Evolutionary conservation across 495 filamentous ascomycete species (phyloP).

Genomic region (Margaritispora aquatica): DNA sequence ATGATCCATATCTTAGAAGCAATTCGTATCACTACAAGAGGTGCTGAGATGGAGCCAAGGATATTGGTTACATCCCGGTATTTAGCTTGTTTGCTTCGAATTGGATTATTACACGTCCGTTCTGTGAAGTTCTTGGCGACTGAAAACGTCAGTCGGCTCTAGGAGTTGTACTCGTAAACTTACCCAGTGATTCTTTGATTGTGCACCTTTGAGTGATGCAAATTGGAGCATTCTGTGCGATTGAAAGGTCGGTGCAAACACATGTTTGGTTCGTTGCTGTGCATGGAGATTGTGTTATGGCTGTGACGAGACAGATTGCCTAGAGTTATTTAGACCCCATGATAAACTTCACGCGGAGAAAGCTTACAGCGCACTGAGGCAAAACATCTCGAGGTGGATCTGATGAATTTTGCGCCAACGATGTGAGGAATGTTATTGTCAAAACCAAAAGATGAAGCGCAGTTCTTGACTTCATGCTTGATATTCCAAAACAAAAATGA

Average conservation of each 20-base stretch:
- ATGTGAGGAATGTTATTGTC: neutral
- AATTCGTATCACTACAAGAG: conserved; percentile 13
- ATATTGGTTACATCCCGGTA: conserved; percentile 8
- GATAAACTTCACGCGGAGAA: neutral
- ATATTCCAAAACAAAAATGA: too few relatives aligned
- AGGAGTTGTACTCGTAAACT: too few relatives aligned
- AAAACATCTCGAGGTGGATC: neutral
- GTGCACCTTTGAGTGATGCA: conserved; percentile 27
- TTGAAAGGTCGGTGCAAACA: conserved; percentile 24
- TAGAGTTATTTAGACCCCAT: neutral
- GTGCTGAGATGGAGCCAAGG: conserved; percentile 4
- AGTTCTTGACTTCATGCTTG: too few relatives aligned
- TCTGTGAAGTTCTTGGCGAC: conserved; percentile 16
- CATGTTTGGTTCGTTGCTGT: conserved; percentile 27
- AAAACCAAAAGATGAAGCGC: neutral
- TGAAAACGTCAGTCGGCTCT: too few relatives aligned
- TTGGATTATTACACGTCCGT: conserved; percentile 12
- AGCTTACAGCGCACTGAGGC: neutral
- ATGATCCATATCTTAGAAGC: conserved; percentile 7
- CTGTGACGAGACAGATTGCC: conserved; percentile 15
- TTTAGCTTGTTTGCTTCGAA: conserved; percentile 7
- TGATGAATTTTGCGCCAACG: neutral
- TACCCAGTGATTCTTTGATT: conserved; percentile 28
- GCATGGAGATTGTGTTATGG: conserved; percentile 24
- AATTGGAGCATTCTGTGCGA: conserved; percentile 23